Percentiles rank a stretch among this genome's conserved stretches.
Evolutionary conservation across 495 filamentous ascomycete species (phyloP).

Genomic region (Articulospora tetracladia): DNA sequence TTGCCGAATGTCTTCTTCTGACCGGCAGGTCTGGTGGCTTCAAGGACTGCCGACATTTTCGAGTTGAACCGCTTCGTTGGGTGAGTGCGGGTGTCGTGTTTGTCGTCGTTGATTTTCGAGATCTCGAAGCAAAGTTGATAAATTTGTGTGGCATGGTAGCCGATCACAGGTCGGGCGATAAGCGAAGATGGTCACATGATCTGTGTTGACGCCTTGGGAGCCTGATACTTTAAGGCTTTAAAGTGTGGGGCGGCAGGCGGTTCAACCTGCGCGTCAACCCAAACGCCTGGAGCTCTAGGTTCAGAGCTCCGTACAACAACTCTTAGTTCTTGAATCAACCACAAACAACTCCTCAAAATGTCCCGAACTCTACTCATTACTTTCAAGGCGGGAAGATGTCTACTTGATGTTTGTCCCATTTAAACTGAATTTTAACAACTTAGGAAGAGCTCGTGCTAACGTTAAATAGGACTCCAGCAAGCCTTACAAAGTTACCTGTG

Average conservation of each 20-base stretch:
- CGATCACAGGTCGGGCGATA: not conserved
- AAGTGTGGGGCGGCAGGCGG: not conserved
- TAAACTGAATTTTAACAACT: not conserved
- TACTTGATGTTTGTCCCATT: constrained; percentile 62
- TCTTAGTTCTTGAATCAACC: not conserved
- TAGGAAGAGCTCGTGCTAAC: not conserved
- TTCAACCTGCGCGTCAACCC: not conserved
- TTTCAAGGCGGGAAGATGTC: constrained; percentile 94
- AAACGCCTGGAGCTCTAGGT: not conserved
- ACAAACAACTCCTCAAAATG: constrained; percentile 44
- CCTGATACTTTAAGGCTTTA: not conserved
- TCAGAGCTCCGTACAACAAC: constrained; percentile 9
- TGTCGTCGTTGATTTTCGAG: constrained; percentile 16
- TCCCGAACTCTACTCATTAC: constrained; percentile 83
- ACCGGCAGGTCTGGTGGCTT: constrained; percentile 35
- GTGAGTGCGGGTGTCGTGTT: constrained; percentile 22
- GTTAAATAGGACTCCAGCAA: constrained; percentile 54
- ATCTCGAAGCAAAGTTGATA: not conserved
- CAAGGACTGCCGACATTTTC: constrained; percentile 58
- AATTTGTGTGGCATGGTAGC: not conserved
- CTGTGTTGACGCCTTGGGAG: too few relatives aligned
- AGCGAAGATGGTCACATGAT: constrained; percentile 3
- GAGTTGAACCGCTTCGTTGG: constrained; percentile 27
- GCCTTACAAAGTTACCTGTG: constrained; percentile 64
- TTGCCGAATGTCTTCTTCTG: constrained; percentile 97